Evolutionary conservation across 2,329 filamentous ascomycete genomes (phyloP).

Genomic region (Beauveria medogensis): DNA sequence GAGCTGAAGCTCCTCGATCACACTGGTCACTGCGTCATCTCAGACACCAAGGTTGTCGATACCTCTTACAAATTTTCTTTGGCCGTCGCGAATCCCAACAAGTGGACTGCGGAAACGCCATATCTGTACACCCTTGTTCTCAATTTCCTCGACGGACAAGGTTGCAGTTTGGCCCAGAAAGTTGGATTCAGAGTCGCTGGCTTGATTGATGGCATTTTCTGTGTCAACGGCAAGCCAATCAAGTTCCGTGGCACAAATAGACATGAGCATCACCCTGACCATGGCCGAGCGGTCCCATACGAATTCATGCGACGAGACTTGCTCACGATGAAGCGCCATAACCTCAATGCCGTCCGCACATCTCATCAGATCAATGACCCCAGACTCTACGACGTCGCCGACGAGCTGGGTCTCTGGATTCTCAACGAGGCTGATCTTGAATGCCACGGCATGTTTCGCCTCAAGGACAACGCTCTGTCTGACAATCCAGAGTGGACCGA

Average conservation of each 20-base stretch:
- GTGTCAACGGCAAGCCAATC: conserved; percentile 57
- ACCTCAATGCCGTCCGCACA: conserved; percentile 62
- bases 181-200: conserved; percentile 58
- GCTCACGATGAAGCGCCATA: conserved; percentile 57
- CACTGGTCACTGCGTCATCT: conserved; percentile 21
- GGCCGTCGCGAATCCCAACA: conserved; percentile 41
- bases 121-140: conserved; percentile 47
- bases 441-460: conserved; percentile 41
- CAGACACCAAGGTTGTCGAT: conserved; percentile 17
- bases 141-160: conserved; percentile 22
- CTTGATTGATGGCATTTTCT: conserved; percentile 51
- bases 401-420: conserved; percentile 57
- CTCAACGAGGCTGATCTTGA: conserved; percentile 51
- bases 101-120: conserved; percentile 64
- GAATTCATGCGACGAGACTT: conserved; percentile 55
- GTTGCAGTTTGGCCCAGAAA: conserved; percentile 38
- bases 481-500: conserved; percentile 54
- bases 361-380: conserved; percentile 59
- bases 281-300: conserved; percentile 53
- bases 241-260: conserved; percentile 62
- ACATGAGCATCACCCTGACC: conserved; percentile 60
- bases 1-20: conserved; percentile 29
- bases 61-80: conserved; percentile 35
- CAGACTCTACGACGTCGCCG: conserved; percentile 51
- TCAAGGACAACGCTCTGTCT: conserved; percentile 37